Conservation (phyloP, 306 rosid species). For the Senna siamea region DNA sequence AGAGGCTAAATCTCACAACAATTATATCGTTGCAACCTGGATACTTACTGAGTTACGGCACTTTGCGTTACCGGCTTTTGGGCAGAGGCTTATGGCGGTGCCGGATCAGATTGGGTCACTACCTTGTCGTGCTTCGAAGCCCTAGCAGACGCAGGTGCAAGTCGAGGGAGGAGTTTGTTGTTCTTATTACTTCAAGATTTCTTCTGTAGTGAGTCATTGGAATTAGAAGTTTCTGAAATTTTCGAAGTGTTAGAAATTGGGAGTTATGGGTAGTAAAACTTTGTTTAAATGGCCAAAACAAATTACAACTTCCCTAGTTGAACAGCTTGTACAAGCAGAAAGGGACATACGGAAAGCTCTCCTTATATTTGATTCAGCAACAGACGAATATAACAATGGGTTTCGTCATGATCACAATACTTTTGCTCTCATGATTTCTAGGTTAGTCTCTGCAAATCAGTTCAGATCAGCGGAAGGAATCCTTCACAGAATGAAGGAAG, state of each 20-base stretch:
- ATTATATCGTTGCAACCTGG: too few relatives aligned
- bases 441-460: conserved; percentile 68
- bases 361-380: conserved; percentile 72
- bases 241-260: conserved; percentile 2
- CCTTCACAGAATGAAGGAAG: conserved; percentile 82
- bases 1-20: too few relatives aligned
- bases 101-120: too few relatives aligned
- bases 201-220: conserved; percentile 18
- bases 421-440: conserved; percentile 66
- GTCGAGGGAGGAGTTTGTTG: too few relatives aligned
- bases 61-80: too few relatives aligned
- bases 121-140: too few relatives aligned
- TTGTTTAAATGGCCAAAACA: conserved; percentile 76
- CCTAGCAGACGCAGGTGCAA: too few relatives aligned
- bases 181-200: not conserved
- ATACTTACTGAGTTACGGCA: too few relatives aligned
- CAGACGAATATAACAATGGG: conserved; percentile 79
- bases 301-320: conserved; percentile 64
- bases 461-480: conserved; percentile 75
- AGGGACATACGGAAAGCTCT: conserved; percentile 64
- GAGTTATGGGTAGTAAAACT: conserved; percentile 62
- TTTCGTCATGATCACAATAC: conserved; percentile 78
- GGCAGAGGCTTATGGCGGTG: too few relatives aligned
- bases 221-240: conserved; percentile 11
- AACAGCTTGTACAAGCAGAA: conserved; percentile 69